These are phyloP conservation scores for Metschnikowia reukaufii DNA, from an alignment of 805 yeast genomes.

Conservation along the genomic window DNA sequence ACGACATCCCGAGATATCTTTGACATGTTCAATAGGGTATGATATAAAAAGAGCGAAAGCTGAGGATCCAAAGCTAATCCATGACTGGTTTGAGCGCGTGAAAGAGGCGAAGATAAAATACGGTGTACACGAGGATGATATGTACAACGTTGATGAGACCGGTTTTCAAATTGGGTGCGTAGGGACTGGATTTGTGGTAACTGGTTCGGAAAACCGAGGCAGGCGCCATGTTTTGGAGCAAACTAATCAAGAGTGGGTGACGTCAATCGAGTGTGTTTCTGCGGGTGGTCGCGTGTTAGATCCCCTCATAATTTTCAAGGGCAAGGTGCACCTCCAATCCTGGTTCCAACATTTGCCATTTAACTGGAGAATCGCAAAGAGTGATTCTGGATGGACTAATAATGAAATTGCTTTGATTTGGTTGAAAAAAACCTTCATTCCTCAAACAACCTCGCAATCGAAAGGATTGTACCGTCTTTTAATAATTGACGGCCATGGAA, in stretches of 20 bases:
- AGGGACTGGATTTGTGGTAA: not conserved
- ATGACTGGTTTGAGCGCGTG: not conserved
- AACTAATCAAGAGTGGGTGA: not conserved
- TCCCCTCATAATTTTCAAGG: not conserved
- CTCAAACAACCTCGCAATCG: not conserved
- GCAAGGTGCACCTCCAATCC: not conserved
- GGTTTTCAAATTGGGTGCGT: not conserved
- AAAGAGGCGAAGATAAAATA: not conserved
- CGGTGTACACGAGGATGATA: not conserved
- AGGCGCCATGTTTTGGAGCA: not conserved
- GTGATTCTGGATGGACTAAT: not conserved
- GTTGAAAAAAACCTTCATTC: not conserved
- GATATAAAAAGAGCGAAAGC: not conserved
- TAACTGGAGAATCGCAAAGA: no score
- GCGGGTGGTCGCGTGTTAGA: not conserved
- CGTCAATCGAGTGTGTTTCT: not conserved
- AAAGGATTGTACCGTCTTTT: not conserved
- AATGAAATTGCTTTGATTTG: not conserved
- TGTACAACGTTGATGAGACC: not conserved
- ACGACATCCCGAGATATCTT: not conserved
- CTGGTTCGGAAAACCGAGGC: no score
- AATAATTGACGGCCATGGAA: not conserved
- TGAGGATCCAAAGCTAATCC: not conserved
- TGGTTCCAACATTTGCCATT: no score
- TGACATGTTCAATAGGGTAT: not conserved